phyloP scores from a whole-genome alignment of 2,329 filamentous ascomycete genomes.

The Stagonosporopsis vannaccii region DNA sequence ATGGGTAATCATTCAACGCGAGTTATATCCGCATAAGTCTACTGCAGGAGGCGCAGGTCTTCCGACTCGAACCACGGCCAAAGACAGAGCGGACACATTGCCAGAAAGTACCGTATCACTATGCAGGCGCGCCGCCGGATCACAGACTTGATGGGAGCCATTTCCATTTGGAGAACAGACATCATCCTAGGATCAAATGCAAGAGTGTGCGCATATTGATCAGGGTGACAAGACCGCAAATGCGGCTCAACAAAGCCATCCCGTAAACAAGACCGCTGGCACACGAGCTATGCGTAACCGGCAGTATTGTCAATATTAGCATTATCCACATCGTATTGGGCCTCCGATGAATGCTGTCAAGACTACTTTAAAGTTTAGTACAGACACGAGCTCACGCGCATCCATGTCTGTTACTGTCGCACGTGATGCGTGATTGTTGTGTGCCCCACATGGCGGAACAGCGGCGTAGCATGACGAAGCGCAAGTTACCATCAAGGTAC shows the following conservation, averaged over 20 bases:
- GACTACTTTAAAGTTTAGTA: neutral
- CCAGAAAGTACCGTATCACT: neutral
- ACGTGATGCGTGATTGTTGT: slow-evolving; percentile 23
- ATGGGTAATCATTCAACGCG: neutral
- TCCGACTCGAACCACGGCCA: neutral
- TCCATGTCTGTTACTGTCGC: neutral
- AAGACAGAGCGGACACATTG: neutral
- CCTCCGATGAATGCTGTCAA: neutral
- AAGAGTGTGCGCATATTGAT: slow-evolving; percentile 1
- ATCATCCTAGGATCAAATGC: neutral
- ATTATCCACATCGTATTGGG: neutral
- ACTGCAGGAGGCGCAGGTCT: slow-evolving; percentile 8
- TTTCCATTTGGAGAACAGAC: neutral
- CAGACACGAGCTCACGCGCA: neutral
- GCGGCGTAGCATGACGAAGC: slow-evolving; percentile 21
- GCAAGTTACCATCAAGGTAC: slow-evolving; percentile 45
- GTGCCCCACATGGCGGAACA: slow-evolving; percentile 29
- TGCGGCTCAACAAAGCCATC: neutral
- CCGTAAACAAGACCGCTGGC: neutral
- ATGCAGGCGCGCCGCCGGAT: neutral
- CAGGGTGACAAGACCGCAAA: neutral
- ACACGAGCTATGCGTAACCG: neutral
- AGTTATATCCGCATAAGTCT: neutral
- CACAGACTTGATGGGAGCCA: neutral
- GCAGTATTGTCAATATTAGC: slow-evolving; percentile 3